Evolutionary conservation across 2,329 filamentous ascomycete species (phyloP).

Genomic region (Fusarium subglutinans): DNA sequence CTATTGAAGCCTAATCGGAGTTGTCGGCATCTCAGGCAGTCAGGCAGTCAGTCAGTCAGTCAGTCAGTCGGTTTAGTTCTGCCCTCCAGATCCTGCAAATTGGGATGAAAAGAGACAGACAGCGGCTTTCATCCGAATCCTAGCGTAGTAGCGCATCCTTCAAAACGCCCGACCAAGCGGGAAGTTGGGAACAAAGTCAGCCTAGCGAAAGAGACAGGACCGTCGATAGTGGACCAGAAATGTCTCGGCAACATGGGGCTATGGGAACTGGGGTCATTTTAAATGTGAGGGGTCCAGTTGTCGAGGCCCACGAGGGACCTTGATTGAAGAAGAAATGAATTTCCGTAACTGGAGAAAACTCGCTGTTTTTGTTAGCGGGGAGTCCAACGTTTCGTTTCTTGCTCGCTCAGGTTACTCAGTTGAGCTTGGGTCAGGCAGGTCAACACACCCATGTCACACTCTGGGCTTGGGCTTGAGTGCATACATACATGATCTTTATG

Average conservation of each 20-base stretch:
- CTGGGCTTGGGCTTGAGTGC: neutral
- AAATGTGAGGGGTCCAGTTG: conserved; percentile 10
- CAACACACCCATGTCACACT: neutral
- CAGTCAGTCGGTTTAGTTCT: neutral
- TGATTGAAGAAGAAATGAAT: neutral
- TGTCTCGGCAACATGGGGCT: conserved; percentile 23
- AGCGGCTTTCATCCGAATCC: conserved; percentile 9
- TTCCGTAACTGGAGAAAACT: conserved; percentile 4
- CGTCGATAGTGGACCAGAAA: conserved; percentile 2
- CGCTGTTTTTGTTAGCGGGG: neutral
- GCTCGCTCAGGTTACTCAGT: conserved; percentile 15
- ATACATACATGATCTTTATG: neutral
- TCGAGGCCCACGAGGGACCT: neutral
- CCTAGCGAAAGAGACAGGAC: conserved; percentile 19
- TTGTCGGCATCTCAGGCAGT: neutral
- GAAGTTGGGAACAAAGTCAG: conserved; percentile 30
- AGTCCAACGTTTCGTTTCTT: conserved; percentile 8
- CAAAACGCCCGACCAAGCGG: conserved; percentile 17
- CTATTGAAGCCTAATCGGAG: neutral
- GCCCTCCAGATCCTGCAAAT: neutral
- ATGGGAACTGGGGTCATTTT: neutral
- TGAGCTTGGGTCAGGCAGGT: neutral
- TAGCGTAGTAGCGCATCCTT: conserved; percentile 17
- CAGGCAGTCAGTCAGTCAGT: neutral
- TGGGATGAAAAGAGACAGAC: neutral